Percentiles rank a stretch among this genome's conserved stretches.
phyloP scores from a whole-genome alignment of 768 basidiomycete genomes.

The Hygrophorus russula region DNA sequence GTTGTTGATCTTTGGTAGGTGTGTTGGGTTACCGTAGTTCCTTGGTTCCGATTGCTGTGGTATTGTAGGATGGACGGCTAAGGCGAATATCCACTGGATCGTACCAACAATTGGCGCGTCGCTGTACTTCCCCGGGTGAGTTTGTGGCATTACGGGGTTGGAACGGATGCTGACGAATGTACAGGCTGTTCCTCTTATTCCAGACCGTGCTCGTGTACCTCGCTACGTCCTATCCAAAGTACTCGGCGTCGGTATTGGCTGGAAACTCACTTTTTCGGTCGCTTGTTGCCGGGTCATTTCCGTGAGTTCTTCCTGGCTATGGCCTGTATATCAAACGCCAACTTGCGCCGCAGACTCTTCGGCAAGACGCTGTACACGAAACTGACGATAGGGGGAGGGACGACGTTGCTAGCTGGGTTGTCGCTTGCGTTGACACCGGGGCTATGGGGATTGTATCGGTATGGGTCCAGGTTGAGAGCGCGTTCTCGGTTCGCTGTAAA shows the following conservation, averaged over 20 bases:
- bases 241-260: conserved; percentile 21
- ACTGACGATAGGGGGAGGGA: neutral
- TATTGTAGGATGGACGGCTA: conserved; percentile 11
- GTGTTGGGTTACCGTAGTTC: neutral
- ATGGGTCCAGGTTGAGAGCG: neutral
- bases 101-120: conserved; percentile 21
- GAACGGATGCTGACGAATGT: too few species aligned
- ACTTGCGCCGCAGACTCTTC: neutral
- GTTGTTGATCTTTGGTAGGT: conserved; percentile 23
- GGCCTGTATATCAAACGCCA: neutral
- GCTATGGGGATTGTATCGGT: neutral
- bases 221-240: conserved; percentile 18
- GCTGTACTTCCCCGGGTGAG: conserved; percentile 17
- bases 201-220: conserved; percentile 18
- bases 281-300: conserved; percentile 15
- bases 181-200: conserved; percentile 19
- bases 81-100: conserved; percentile 21
- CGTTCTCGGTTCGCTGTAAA: neutral
- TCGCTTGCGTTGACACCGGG: conserved; percentile 1
- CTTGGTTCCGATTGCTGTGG: too few species aligned
- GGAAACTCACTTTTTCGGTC: conserved; percentile 23
- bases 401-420: conserved; percentile 2
- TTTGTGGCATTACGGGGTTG: neutral
- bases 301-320: conserved; percentile 4
- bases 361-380: neutral